A percentile compares a stretch with the other conserved stretches of the same genome.
Evolutionary conservation across 345 rosid genomes (phyloP).

Genomic region (Laguncularia racemosa): DNA sequence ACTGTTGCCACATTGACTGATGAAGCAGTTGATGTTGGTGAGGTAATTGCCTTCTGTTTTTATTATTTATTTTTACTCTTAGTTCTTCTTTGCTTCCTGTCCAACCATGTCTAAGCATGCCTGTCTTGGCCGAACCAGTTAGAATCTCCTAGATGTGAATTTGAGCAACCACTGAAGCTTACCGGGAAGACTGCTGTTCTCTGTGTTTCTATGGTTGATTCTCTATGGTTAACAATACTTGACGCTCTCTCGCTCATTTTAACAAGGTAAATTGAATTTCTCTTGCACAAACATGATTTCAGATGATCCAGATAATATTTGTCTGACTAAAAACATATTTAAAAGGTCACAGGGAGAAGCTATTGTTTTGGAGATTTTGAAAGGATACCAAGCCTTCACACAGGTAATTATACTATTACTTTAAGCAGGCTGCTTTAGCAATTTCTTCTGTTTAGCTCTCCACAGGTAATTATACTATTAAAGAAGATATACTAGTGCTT

Average conservation of each 20-base stretch:
- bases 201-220: slow-evolving; percentile 88
- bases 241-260: slow-evolving; percentile 92
- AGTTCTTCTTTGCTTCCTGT: background rate
- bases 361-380: slow-evolving; percentile 86
- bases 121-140: slow-evolving; percentile 44
- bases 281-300: background rate
- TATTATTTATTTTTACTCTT: slow-evolving; percentile 6
- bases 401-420: slow-evolving; percentile 46
- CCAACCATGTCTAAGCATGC: slow-evolving; percentile 6
- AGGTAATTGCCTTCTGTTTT: slow-evolving; percentile 41
- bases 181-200: slow-evolving; percentile 69
- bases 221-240: slow-evolving; percentile 93
- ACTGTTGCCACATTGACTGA: slow-evolving; percentile 96
- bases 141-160: slow-evolving; percentile 81
- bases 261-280: slow-evolving; percentile 53
- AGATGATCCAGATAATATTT: background rate
- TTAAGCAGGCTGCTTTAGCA: background rate
- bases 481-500: background rate
- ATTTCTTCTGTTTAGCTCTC: slow-evolving; percentile 2
- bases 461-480: background rate
- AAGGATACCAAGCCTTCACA: slow-evolving; percentile 98
- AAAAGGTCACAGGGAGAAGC: slow-evolving; percentile 99
- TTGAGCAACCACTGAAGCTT: slow-evolving; percentile 45
- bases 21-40: slow-evolving; percentile 88
- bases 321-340: slow-evolving; percentile 29